These are phyloP conservation scores for Plasmodium cynomolgi DNA, from an alignment of 169 alveolate species.

Conservation along the genomic window DNA sequence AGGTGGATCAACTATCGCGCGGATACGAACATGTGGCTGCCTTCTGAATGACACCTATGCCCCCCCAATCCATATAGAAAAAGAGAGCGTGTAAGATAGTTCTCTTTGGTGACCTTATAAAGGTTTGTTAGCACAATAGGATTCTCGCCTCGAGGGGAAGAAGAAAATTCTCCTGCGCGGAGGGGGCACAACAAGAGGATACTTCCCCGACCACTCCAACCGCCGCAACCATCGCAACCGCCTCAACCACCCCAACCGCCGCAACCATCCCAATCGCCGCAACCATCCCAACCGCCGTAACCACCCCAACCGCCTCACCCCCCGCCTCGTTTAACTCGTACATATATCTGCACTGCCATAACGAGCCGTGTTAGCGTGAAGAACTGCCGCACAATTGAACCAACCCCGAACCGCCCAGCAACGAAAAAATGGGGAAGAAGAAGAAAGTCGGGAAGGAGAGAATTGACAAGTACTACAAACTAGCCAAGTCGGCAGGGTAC, in stretches of 20 bases:
- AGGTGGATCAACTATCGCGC: neutral
- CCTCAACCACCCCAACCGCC: neutral
- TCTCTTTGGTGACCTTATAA: neutral
- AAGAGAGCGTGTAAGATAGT: neutral
- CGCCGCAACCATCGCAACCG: no score
- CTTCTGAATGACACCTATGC: neutral
- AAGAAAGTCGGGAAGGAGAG: conserved; percentile 93
- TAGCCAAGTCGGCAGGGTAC: conserved; percentile 99
- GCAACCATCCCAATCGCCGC: neutral
- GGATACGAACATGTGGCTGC: neutral
- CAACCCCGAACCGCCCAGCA: neutral
- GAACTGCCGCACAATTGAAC: neutral
- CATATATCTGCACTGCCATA: neutral
- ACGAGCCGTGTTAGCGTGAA: neutral
- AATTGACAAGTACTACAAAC: conserved; percentile 95
- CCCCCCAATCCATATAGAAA: neutral
- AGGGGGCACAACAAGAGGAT: neutral
- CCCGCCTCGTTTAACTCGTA: neutral
- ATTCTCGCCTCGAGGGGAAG: neutral
- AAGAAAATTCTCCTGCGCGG: neutral
- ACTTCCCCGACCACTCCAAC: neutral
- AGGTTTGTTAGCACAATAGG: neutral
- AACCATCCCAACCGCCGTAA: neutral
- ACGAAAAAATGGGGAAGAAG: conserved; percentile 86
- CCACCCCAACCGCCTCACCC: neutral